Percentiles rank a stretch among this genome's conserved stretches.
These are phyloP conservation scores for Cutaneotrichosporon sp. DNA, from an alignment of 1,284 basidiomycete genomes.

Conservation along the genomic window DNA sequence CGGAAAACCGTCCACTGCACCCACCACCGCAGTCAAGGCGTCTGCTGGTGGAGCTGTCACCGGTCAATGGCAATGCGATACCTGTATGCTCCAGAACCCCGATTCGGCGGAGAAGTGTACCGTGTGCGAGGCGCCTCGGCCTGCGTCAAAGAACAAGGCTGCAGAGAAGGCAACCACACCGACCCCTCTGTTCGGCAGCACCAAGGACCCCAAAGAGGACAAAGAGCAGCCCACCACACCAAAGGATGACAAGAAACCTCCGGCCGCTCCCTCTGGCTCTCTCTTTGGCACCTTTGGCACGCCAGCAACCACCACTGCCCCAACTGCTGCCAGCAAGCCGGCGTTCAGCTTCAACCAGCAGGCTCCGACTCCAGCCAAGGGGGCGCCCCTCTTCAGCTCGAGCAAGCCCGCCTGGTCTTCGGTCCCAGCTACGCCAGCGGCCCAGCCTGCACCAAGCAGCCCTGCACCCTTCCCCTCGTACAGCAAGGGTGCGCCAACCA, in stretches of 20 bases:
- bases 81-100: slow-evolving; percentile 54
- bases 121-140: slow-evolving; percentile 53
- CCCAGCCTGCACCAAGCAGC: no score
- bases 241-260: no score
- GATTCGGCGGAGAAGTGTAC: slow-evolving; percentile 53
- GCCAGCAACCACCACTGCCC: background rate
- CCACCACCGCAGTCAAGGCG: slow-evolving; percentile 8
- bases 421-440: background rate
- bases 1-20: background rate
- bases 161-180: background rate
- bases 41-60: background rate
- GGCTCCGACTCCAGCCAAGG: no score
- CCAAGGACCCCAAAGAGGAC: no score
- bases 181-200: background rate
- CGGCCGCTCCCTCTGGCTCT: background rate
- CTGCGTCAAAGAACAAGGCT: background rate
- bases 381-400: no score
- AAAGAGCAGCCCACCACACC: no score
- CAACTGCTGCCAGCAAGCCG: no score
- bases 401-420: no score
- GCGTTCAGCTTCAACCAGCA: no score
- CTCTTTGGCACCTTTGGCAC: slow-evolving; percentile 7
- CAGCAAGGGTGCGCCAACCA: background rate
- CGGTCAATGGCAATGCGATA: slow-evolving; percentile 51
- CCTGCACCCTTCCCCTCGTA: background rate